These are phyloP conservation scores for Amoeboaphelidium protococcarum DNA, from an alignment of 371 early-diverging fungal genomes.

Conservation along the genomic window DNA sequence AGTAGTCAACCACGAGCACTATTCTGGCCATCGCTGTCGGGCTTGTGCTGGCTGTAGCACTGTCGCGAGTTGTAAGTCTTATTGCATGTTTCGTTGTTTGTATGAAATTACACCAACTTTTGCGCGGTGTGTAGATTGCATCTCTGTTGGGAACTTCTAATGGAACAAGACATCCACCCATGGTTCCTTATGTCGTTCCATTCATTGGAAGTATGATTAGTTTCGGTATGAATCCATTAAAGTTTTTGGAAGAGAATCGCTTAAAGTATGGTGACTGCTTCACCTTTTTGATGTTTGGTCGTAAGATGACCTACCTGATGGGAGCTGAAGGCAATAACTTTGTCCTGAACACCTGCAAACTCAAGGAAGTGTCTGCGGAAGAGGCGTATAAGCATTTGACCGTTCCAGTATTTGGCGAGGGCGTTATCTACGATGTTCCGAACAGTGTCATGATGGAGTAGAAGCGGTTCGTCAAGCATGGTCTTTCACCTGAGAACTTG, in stretches of 20 bases:
- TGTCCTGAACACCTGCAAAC: constrained; percentile 63
- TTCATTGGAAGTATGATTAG: constrained; percentile 63
- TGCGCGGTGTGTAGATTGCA: no score
- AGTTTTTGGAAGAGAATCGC: constrained; percentile 42
- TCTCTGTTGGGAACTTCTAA: no score
- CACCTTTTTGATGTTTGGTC: constrained; percentile 75
- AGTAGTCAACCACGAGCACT: no score
- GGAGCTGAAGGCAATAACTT: constrained; percentile 84
- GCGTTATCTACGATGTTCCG: constrained; percentile 86
- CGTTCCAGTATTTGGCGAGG: constrained; percentile 77
- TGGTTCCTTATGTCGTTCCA: constrained; percentile 60
- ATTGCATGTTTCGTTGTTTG: no score
- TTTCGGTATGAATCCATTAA: constrained; percentile 70
- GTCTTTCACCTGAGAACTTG: constrained; percentile 59
- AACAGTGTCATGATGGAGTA: constrained; percentile 86
- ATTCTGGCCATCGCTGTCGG: no score
- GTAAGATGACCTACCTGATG: constrained; percentile 58
- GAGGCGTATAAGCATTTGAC: constrained; percentile 80
- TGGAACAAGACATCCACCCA: constrained; percentile 26
- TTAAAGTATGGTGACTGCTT: constrained; percentile 61
- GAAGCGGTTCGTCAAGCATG: constrained; percentile 81
- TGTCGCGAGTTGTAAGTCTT: no score
- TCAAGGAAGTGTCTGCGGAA: constrained; percentile 66
- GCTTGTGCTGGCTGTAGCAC: no score
- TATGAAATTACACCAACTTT: no score